Conservation (phyloP, 352 stramenopile genomes). For the Globisporangium carolinianum region DNA sequence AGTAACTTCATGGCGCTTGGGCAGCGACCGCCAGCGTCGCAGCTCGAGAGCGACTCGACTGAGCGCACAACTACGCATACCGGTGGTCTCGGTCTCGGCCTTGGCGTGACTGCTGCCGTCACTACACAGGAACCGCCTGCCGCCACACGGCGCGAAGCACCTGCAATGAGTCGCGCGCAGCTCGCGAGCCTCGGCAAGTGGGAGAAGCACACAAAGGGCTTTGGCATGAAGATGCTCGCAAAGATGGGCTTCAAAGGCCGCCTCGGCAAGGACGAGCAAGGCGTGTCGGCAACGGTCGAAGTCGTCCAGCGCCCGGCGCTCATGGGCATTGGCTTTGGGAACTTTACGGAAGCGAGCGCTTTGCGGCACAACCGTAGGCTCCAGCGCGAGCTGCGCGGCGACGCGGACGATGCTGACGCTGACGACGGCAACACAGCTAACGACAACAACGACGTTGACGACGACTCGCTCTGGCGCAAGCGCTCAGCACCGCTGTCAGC, state of each 20-base stretch:
- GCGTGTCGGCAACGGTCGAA: conserved; percentile 90
- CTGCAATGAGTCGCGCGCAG: conserved; percentile 9
- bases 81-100: background rate
- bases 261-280: conserved; percentile 89
- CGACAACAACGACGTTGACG: conserved; percentile 32
- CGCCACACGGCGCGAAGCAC: conserved; percentile 8
- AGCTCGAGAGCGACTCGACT: background rate
- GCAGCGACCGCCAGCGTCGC: background rate
- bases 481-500: conserved; percentile 32
- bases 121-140: background rate
- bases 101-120: background rate
- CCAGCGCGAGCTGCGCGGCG: conserved; percentile 88
- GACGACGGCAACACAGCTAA: conserved; percentile 18
- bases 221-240: conserved; percentile 92
- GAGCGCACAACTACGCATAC: background rate
- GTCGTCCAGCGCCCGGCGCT: conserved; percentile 90
- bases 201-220: conserved; percentile 96
- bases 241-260: conserved; percentile 96
- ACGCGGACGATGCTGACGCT: conserved; percentile 35
- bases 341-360: conserved; percentile 90
- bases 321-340: conserved; percentile 92
- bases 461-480: conserved; percentile 80
- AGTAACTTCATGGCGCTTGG: background rate
- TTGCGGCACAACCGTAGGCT: conserved; percentile 90
- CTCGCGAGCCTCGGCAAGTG: conserved; percentile 31